phyloP scores from a whole-genome alignment of 305 asterid genomes.

The Caryopteris hybrid region DNA sequence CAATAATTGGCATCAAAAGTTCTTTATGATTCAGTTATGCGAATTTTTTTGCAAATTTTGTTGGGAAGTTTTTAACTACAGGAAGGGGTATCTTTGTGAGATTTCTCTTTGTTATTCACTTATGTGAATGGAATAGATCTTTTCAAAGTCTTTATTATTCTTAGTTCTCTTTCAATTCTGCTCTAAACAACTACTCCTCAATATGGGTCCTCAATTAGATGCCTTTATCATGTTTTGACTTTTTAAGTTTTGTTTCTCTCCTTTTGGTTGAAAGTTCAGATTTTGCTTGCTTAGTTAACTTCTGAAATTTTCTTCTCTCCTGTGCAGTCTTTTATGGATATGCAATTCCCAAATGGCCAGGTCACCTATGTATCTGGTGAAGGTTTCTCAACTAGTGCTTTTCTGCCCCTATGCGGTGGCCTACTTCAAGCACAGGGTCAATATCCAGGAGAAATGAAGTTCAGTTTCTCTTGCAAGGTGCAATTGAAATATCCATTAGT shows the following conservation, averaged over 20 bases:
- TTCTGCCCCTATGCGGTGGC: constrained; percentile 80
- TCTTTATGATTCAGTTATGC: too few relatives aligned
- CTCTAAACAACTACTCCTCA: not conserved
- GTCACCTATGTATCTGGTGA: constrained; percentile 89
- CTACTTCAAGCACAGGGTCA: constrained; percentile 95
- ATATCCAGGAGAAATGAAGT: constrained; percentile 94
- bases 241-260: not conserved
- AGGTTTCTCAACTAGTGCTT: constrained; percentile 89
- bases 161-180: not conserved
- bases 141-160: not conserved
- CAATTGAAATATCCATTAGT: constrained; percentile 1
- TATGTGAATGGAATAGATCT: not conserved
- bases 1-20: not conserved
- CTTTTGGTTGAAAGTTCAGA: not conserved
- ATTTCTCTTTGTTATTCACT: not conserved
- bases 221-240: not conserved
- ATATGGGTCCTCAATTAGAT: not conserved
- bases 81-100: not conserved
- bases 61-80: not conserved
- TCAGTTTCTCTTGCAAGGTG: constrained; percentile 98
- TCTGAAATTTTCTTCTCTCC: not conserved
- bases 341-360: constrained; percentile 98
- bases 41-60: not conserved
- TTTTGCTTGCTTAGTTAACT: not conserved
- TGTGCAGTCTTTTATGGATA: constrained; percentile 92